Evolutionary conservation across 768 basidiomycete species (phyloP), one percentile per base, ranked within the genome.

Genomic region (Leccinum aurantiacum): DNA sequence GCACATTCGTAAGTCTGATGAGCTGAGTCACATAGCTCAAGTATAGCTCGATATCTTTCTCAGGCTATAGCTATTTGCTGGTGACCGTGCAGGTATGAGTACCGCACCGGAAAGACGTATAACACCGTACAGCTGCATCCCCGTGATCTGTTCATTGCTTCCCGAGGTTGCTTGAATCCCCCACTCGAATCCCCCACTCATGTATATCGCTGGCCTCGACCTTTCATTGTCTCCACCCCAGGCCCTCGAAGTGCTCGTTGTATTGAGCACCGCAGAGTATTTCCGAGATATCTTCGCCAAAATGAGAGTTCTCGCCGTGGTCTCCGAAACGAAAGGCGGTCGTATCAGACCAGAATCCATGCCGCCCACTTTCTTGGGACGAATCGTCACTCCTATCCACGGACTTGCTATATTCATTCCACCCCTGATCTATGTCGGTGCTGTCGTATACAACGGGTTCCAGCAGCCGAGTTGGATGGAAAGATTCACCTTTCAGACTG

Each of bases 381-480:
- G 63, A 38, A 48, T 71, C 57, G 38, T 73, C 60, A 60, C 65
- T 8, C 72, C 69, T 9, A 53, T 74, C 44, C 74, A 73, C 17
- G 59, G 47, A 11, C 29, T 66, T 2, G 66, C 67, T 9, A 25
- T 54, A 3, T 46, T 65, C 19, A 10, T 66, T 31, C 61, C 68
- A 1, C 71, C 75, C 6, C 10, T 68, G 14, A 29, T 67, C 6
- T 76, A 74, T 24, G 51, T 70, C 24, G 60, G 57, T n/a, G 64
- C 62, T 22, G 24, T 75, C 44, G 61, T 24, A 1, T 48, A 68
- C 44, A 74, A 71, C 46, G 33, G 62, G 17, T 60, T 77, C 54
- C 60, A 62, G 8, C 73, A 66, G 52, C 73, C 75, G 1, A 56
- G 54, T 11, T 77, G 77, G 76, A 64, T 75, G 62, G 37, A 44